Conservation (phyloP, 768 basidiomycete species). For the Sistotremastrum niveocremeum region DNA sequence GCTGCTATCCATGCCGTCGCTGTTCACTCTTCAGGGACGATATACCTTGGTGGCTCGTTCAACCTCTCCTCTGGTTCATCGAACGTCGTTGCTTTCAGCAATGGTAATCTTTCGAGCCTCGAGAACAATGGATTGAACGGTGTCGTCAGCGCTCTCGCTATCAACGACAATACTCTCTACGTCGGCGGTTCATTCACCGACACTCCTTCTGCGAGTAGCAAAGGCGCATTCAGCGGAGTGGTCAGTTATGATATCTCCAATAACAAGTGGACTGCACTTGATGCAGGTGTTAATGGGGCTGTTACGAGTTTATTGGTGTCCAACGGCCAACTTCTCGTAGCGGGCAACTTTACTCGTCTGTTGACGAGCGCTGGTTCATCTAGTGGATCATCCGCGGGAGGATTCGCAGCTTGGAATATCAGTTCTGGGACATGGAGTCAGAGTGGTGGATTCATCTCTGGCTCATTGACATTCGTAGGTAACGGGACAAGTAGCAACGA, state of each 20-base stretch:
- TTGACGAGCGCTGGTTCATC: conserved; percentile 19
- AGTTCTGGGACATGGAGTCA: conserved; percentile 51
- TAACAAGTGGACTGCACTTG: conserved; percentile 55
- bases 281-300: conserved; percentile 60
- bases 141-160: conserved; percentile 50
- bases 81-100: conserved; percentile 64
- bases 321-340: conserved; percentile 42
- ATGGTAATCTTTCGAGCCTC: conserved; percentile 38
- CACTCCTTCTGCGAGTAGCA: conserved; percentile 39
- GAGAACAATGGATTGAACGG: conserved; percentile 69
- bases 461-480: conserved; percentile 53
- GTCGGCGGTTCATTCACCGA: conserved; percentile 84
- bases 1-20: conserved; percentile 39
- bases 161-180: conserved; percentile 52
- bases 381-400: conserved; percentile 29
- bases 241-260: conserved; percentile 57
- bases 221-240: conserved; percentile 41
- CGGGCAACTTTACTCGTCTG: conserved; percentile 60
- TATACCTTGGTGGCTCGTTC: conserved; percentile 75
- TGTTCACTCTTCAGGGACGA: conserved; percentile 48
- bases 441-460: conserved; percentile 59
- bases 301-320: conserved; percentile 49
- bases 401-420: conserved; percentile 69
- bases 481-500: conserved; percentile 43
- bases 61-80: conserved; percentile 38